Evolutionary conservation across 139 green algal genomes (phyloP).

Genomic region (Gonium pectorale): DNA sequence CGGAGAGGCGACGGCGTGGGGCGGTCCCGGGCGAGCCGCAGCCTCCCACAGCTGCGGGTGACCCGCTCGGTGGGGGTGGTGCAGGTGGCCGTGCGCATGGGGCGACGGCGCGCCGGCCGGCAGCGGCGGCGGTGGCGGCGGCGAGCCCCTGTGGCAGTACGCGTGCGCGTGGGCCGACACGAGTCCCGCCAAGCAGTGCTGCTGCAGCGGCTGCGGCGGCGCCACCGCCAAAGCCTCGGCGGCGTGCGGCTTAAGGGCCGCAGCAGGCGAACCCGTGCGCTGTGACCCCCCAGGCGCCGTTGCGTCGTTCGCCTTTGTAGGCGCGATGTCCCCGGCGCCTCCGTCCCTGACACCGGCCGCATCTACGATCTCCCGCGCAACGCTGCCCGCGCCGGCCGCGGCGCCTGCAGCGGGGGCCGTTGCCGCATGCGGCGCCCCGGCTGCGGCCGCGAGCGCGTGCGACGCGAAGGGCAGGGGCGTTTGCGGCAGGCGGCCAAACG

Average conservation of each 20-base stretch:
- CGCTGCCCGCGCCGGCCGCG: not conserved
- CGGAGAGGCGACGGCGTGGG: too few species aligned
- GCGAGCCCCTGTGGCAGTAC: slow-evolving; percentile 28
- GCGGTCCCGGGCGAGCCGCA: too few species aligned
- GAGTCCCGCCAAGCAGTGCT: not conserved
- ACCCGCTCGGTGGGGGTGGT: not conserved
- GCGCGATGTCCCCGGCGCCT: too few species aligned
- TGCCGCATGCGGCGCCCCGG: not conserved
- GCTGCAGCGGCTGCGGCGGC: not conserved
- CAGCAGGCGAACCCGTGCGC: too few species aligned
- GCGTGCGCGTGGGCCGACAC: slow-evolving; percentile 10
- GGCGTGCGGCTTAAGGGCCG: too few species aligned
- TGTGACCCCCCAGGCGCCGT: too few species aligned
- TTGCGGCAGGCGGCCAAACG: not conserved
- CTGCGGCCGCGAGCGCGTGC: slow-evolving; percentile 3
- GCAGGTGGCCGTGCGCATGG: not conserved
- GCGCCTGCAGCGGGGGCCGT: not conserved
- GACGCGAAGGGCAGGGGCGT: slow-evolving; percentile 38
- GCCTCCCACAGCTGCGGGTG: too few species aligned
- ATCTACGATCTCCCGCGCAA: too few species aligned
- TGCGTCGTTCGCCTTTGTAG: too few species aligned
- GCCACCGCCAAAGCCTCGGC: not conserved
- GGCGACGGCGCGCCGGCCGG: not conserved
- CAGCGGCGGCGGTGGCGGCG: not conserved
- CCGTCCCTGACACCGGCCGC: too few species aligned